phyloP scores from a whole-genome alignment of 306 rosid species.

The Leucaena leucocephala region DNA sequence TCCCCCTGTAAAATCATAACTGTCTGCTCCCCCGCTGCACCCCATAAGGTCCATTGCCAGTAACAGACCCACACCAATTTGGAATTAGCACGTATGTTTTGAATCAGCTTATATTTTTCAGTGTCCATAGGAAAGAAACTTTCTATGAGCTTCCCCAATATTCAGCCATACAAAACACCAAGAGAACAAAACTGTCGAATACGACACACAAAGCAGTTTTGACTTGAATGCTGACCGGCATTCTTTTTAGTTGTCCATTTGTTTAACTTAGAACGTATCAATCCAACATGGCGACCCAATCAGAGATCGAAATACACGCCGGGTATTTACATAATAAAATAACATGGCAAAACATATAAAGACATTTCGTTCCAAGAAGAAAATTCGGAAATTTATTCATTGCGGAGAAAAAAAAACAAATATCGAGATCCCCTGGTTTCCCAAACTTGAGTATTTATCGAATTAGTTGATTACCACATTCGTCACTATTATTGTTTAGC shows the following conservation, averaged over 20 bases:
- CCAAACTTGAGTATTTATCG: not conserved
- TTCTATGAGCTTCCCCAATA: not conserved
- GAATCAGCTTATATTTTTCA: not conserved
- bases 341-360: constrained; percentile 8
- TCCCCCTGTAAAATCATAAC: no score
- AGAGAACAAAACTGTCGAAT: not conserved
- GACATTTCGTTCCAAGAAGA: constrained; percentile 15
- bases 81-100: not conserved
- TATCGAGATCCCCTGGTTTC: constrained; percentile 24
- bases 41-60: no score
- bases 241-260: not conserved
- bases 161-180: not conserved
- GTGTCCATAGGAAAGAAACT: not conserved
- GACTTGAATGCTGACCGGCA: not conserved
- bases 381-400: constrained; percentile 39
- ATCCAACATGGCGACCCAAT: not conserved
- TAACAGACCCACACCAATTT: not conserved
- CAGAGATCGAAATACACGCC: not conserved
- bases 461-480: constrained; percentile 7
- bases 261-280: not conserved
- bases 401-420: constrained; percentile 10
- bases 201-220: not conserved
- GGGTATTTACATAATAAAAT: constrained; percentile 26
- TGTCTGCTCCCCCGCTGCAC: not conserved
- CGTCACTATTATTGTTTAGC: constrained; percentile 29